Conservation (phyloP, 2,329 filamentous ascomycete genomes). For the Leptographium procerum region DNA sequence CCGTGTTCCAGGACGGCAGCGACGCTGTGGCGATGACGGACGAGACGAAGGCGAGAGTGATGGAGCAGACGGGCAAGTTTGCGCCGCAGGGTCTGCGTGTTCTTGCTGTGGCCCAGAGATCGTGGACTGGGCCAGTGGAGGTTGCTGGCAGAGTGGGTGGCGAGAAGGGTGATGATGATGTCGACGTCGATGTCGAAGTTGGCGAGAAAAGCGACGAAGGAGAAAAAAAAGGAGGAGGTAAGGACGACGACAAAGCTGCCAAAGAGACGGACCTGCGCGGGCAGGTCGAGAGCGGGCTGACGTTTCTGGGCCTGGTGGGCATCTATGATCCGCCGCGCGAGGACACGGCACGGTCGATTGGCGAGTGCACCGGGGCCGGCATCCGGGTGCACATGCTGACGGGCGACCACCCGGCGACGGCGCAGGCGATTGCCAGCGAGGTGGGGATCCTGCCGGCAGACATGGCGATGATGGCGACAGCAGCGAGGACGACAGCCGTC, state of each 20-base stretch:
- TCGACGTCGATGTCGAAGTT: too few relatives aligned
- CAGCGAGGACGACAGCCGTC: slow-evolving; percentile 57
- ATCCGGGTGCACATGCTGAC: slow-evolving; percentile 79
- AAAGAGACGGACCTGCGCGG: slow-evolving; percentile 33
- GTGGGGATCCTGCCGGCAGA: slow-evolving; percentile 65
- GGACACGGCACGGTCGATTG: slow-evolving; percentile 64
- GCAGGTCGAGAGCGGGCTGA: slow-evolving; percentile 55
- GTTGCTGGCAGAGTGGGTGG: too few relatives aligned
- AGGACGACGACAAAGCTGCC: too few relatives aligned
- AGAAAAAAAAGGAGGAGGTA: too few relatives aligned
- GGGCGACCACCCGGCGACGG: slow-evolving; percentile 70
- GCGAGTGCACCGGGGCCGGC: slow-evolving; percentile 58
- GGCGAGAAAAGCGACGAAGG: not conserved
- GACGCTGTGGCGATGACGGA: slow-evolving; percentile 34
- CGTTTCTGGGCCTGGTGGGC: slow-evolving; percentile 70
- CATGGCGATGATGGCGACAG: slow-evolving; percentile 51
- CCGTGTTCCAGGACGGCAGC: slow-evolving; percentile 33
- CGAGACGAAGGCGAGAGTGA: slow-evolving; percentile 35
- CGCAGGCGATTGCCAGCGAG: slow-evolving; percentile 65
- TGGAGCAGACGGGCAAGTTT: slow-evolving; percentile 45
- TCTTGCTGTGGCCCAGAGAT: slow-evolving; percentile 51
- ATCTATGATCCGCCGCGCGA: slow-evolving; percentile 79
- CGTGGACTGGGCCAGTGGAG: not conserved
- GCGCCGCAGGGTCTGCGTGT: slow-evolving; percentile 61
- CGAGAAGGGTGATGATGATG: too few relatives aligned